Conservation (phyloP, 768 basidiomycete species). For the Daedaleopsis sinensis region DNA sequence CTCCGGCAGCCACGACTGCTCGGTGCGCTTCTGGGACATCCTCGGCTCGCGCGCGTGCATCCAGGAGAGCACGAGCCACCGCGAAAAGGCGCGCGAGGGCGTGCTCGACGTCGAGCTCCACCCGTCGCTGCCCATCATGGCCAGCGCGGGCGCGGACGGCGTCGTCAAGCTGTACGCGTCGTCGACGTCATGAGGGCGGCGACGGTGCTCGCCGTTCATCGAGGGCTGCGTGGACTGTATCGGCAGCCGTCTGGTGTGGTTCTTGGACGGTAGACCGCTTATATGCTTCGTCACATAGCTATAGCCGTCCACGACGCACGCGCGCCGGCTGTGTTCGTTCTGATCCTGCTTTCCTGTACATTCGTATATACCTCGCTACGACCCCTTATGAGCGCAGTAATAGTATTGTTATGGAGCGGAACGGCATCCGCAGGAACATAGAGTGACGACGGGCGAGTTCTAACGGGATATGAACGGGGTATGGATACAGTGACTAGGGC, state of each 20-base stretch:
- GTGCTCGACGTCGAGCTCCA: constrained; percentile 89
- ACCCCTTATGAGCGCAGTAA: constrained; percentile 26
- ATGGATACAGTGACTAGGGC: constrained; percentile 28
- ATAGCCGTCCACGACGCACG: constrained; percentile 1
- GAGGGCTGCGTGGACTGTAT: constrained; percentile 5
- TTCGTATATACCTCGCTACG: constrained; percentile 34
- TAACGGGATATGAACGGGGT: neutral
- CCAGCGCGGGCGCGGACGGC: constrained; percentile 95
- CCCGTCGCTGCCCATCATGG: constrained; percentile 82
- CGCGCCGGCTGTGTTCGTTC: constrained; percentile 7
- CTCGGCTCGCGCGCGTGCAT: constrained; percentile 77
- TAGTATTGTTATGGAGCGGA: constrained; percentile 23
- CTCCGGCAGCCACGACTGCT: constrained; percentile 92
- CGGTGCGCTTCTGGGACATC: constrained; percentile 93
- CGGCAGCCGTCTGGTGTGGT: neutral
- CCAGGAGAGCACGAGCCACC: constrained; percentile 89
- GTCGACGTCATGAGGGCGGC: constrained; percentile 51
- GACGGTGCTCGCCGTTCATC: neutral
- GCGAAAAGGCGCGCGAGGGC: constrained; percentile 89
- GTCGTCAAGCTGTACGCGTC: constrained; percentile 90
- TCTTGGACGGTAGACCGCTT: constrained; percentile 1
- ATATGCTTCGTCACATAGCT: constrained; percentile 2
- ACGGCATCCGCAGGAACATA: too few species aligned
- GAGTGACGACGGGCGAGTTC: neutral
- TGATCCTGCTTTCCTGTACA: constrained; percentile 26